These are phyloP conservation scores for Annulohypoxylon nitens DNA, from an alignment of 495 filamentous ascomycete genomes.

Conservation along the genomic window DNA sequence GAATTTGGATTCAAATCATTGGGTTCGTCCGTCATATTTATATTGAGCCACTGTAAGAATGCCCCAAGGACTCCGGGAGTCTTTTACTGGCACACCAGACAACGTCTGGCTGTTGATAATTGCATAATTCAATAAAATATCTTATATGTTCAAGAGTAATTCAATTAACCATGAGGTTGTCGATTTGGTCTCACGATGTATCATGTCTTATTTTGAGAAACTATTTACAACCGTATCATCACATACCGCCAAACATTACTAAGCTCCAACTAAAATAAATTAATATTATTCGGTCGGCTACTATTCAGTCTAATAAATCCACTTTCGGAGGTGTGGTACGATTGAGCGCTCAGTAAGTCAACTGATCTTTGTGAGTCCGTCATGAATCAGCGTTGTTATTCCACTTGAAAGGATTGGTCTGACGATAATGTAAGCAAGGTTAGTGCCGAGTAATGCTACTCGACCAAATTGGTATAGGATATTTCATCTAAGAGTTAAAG, in stretches of 20 bases:
- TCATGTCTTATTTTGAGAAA: background rate
- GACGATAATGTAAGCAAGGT: background rate
- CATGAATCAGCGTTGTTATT: background rate
- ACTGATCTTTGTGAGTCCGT: background rate
- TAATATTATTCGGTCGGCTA: background rate
- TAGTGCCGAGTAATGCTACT: background rate
- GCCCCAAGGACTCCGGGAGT: background rate
- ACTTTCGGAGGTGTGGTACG: background rate
- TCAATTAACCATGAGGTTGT: background rate
- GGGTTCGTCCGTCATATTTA: background rate
- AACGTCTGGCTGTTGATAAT: background rate
- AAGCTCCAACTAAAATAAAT: background rate
- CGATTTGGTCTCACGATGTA: background rate
- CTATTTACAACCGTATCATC: too few species aligned
- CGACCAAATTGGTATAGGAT: background rate
- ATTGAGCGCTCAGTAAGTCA: background rate
- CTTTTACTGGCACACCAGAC: background rate
- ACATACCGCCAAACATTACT: background rate
- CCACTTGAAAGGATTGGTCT: background rate
- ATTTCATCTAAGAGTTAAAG: background rate
- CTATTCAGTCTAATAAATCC: background rate
- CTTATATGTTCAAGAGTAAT: background rate
- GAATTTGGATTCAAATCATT: background rate
- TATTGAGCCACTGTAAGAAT: background rate
- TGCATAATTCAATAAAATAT: background rate